A percentile compares a stretch with the other conserved stretches of the same genome.
Evolutionary conservation across 139 green algal species (phyloP).

Genomic region (Chlorella sp.): DNA sequence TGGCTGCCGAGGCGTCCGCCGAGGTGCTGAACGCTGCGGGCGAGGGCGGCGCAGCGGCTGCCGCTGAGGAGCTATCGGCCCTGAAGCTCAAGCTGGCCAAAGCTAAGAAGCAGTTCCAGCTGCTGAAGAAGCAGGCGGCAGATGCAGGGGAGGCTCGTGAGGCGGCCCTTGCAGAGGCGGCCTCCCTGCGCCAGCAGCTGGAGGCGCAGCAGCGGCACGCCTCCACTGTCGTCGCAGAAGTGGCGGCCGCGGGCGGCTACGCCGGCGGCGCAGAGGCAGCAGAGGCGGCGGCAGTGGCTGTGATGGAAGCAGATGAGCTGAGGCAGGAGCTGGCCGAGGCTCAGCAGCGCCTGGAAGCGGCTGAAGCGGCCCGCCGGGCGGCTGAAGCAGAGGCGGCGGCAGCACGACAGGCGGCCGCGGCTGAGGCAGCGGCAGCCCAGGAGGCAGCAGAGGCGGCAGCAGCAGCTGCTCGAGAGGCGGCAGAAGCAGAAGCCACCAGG

Average conservation of each 20-base stretch:
- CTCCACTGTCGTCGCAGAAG: not conserved
- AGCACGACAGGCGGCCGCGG: not conserved
- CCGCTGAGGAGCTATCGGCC: constrained; percentile 24
- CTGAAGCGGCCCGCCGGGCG: not conserved
- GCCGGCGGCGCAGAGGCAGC: not conserved
- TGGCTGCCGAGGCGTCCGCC: not conserved
- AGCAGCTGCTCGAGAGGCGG: not conserved
- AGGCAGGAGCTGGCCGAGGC: not conserved
- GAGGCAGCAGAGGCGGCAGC: not conserved
- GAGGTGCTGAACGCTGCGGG: not conserved
- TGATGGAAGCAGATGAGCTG: not conserved
- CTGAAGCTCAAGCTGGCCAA: constrained; percentile 33
- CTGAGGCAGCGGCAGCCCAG: not conserved
- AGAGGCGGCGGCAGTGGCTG: not conserved
- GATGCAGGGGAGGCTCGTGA: constrained; percentile 18
- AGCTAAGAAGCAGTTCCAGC: constrained; percentile 40
- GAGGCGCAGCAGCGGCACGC: not conserved
- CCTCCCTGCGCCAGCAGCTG: not conserved
- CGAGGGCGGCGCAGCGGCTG: not conserved
- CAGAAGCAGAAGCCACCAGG: not conserved
- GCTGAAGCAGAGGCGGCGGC: not conserved
- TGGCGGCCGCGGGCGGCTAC: not conserved
- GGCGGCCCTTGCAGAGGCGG: constrained; percentile 5
- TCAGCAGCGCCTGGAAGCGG: constrained; percentile 7
- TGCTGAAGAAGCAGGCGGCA: constrained; percentile 34